Conservation (phyloP, 2,329 filamentous ascomycete species). For the Aspergillus sojae region DNA sequence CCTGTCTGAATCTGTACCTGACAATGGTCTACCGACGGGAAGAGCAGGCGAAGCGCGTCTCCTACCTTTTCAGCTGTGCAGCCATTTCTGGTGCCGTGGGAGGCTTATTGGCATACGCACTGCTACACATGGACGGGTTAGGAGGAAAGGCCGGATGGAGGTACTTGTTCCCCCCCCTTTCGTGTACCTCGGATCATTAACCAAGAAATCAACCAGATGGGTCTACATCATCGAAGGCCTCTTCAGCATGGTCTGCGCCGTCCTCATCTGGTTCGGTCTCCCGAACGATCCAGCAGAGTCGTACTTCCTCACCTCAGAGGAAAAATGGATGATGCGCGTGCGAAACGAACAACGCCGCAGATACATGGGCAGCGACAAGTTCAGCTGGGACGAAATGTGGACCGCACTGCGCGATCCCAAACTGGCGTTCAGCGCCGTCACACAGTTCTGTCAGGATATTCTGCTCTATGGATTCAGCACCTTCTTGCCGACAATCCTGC, state of each 20-base stretch:
- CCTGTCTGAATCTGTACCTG: conserved; percentile 43
- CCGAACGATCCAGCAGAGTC: conserved; percentile 52
- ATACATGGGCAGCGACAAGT: conserved; percentile 56
- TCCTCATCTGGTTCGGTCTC: conserved; percentile 51
- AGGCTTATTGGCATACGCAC: conserved; percentile 41
- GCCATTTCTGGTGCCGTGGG: conserved; percentile 46
- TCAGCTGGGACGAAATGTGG: conserved; percentile 54
- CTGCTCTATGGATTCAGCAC: conserved; percentile 61
- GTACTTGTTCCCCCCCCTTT: conserved; percentile 28
- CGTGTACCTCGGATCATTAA: neutral
- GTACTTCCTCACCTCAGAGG: conserved; percentile 53
- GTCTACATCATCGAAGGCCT: conserved; percentile 56
- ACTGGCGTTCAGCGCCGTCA: conserved; percentile 52
- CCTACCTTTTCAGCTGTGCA: conserved; percentile 44
- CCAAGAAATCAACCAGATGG: conserved; percentile 32
- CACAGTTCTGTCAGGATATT: conserved; percentile 57
- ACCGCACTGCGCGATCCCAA: conserved; percentile 55
- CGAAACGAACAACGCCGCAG: conserved; percentile 49
- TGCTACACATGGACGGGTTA: conserved; percentile 51
- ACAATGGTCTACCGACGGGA: conserved; percentile 46
- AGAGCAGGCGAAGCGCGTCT: conserved; percentile 45
- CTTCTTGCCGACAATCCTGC: conserved; percentile 60
- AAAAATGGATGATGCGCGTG: conserved; percentile 55
- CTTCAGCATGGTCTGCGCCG: conserved; percentile 46
- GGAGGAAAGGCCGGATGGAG: conserved; percentile 51